Evolutionary conservation across 352 stramenopile species (phyloP), one percentile per base, ranked within the genome.

Genomic region (Peronosclerospora sorghi): DNA sequence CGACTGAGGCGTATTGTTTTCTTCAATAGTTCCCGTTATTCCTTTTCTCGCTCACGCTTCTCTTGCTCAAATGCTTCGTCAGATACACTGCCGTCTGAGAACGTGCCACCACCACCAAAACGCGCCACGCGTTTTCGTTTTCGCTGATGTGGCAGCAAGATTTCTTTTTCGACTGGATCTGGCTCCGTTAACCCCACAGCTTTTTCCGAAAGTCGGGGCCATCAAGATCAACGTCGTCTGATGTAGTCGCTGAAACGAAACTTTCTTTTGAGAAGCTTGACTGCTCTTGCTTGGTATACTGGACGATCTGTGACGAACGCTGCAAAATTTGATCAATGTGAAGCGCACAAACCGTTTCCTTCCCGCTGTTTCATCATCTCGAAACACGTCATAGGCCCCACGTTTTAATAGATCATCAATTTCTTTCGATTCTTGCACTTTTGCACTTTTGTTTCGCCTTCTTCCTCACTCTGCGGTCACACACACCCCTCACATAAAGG

Each of bases 141-240:
- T 8, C 81, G 81, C 42, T 94, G 81, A 35, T 86, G 61, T 5
- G 78, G 80, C 4, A 94, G 52, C 13, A 80, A 65, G 10, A 76
- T 73, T 26, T 72, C 60, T 0, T 62, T n/a, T 48, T 86, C 80
- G 2, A 59, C 36, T 5, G 63, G 64, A 6, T 94, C 81, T 1
- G 81, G 76, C 5, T 94, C 81, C 2, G 56, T 68, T 10, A 95
- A 38, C 5, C 87, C 87, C 7, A 96, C 84, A 0, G 98, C 95
- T 62, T 99, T 48, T 98, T 97, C 97, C 97, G 99, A 48, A 99
- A 99, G 42, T 98, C 74, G 1, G 97, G 97, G 60, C 99, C 97
- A 46, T 98, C 88, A 13, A 99, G 83, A 58, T 98, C 90, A n/a
- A 98, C 80, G 50, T 98, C 88, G 48, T 97, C 78, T 0, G 74